Percentiles rank a stretch among this genome's conserved stretches.
phyloP scores from a whole-genome alignment of 192 early-diverging fungal genomes.

The Jimgerdemannia flammicorona region DNA sequence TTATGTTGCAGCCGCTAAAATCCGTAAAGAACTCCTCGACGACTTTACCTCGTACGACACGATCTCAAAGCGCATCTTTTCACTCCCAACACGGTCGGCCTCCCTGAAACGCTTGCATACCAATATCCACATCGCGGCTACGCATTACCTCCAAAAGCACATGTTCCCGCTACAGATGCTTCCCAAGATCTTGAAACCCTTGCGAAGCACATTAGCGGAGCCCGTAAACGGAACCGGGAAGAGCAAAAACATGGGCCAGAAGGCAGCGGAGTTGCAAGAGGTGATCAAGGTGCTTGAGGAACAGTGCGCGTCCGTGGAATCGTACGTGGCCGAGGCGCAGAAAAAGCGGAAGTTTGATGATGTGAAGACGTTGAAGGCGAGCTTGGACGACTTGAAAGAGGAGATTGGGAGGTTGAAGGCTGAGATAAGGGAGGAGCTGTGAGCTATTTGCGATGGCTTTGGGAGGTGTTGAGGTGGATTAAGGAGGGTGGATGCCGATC shows the following conservation, averaged over 20 bases:
- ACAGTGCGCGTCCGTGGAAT: slow-evolving; percentile 59
- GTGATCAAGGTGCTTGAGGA: slow-evolving; percentile 63
- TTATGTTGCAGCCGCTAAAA: slow-evolving; percentile 52
- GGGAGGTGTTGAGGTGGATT: not conserved
- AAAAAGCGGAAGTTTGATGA: slow-evolving; percentile 69
- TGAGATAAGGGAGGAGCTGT: not conserved
- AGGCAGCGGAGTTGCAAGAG: slow-evolving; percentile 25
- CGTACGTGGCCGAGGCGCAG: slow-evolving; percentile 62
- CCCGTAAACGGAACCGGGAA: slow-evolving; percentile 2
- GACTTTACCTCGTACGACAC: slow-evolving; percentile 62
- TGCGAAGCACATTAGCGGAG: slow-evolving; percentile 4
- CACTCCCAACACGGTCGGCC: slow-evolving; percentile 42
- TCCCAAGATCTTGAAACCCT: slow-evolving; percentile 49
- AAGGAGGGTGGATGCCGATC: too few species aligned
- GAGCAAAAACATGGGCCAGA: not conserved
- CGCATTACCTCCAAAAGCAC: slow-evolving; percentile 69
- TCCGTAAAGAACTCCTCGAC: slow-evolving; percentile 60
- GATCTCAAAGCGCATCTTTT: slow-evolving; percentile 54
- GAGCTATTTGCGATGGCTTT: not conserved
- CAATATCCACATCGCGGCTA: slow-evolving; percentile 61
- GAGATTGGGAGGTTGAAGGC: slow-evolving; percentile 48
- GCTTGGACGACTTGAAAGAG: slow-evolving; percentile 56
- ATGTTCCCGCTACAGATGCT: slow-evolving; percentile 77
- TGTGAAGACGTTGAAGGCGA: slow-evolving; percentile 56
- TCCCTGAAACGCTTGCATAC: slow-evolving; percentile 54